Conservation (phyloP, 2,329 filamentous ascomycete species). For the Claviceps sp. region DNA sequence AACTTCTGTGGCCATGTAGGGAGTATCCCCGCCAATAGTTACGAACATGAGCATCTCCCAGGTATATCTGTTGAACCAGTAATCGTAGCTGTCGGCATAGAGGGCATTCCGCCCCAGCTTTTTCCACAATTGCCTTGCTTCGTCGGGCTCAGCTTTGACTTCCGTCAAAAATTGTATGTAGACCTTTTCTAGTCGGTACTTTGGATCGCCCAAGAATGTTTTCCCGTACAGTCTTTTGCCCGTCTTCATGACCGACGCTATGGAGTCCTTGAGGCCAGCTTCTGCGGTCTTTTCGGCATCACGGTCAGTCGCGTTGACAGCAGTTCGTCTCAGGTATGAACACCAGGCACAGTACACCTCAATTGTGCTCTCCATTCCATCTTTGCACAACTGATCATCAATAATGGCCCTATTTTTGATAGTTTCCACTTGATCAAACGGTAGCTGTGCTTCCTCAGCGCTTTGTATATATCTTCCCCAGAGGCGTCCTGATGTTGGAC, state of each 20-base stretch:
- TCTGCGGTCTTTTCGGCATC: constrained; percentile 85
- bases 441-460: constrained; percentile 63
- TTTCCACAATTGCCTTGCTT: constrained; percentile 67
- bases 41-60: constrained; percentile 70
- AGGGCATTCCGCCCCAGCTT: constrained; percentile 50
- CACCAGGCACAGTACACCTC: constrained; percentile 94
- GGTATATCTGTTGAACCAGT: constrained; percentile 84
- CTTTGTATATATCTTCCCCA: constrained; percentile 85
- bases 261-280: constrained; percentile 70
- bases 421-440: constrained; percentile 69
- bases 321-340: constrained; percentile 76
- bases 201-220: constrained; percentile 71
- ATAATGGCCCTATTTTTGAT: constrained; percentile 90
- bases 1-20: constrained; percentile 61
- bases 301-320: constrained; percentile 61
- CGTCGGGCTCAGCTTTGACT: constrained; percentile 62
- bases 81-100: constrained; percentile 69
- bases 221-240: constrained; percentile 62
- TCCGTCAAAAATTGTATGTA: constrained; percentile 86
- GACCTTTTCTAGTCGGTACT: constrained; percentile 80
- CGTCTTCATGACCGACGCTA: constrained; percentile 75
- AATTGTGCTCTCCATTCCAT: constrained; percentile 76
- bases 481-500: constrained; percentile 79
- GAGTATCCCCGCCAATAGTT: constrained; percentile 39
- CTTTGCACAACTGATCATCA: constrained; percentile 69